phyloP scores from a whole-genome alignment of 495 filamentous ascomycete species.

The Articulospora tetracladia region DNA sequence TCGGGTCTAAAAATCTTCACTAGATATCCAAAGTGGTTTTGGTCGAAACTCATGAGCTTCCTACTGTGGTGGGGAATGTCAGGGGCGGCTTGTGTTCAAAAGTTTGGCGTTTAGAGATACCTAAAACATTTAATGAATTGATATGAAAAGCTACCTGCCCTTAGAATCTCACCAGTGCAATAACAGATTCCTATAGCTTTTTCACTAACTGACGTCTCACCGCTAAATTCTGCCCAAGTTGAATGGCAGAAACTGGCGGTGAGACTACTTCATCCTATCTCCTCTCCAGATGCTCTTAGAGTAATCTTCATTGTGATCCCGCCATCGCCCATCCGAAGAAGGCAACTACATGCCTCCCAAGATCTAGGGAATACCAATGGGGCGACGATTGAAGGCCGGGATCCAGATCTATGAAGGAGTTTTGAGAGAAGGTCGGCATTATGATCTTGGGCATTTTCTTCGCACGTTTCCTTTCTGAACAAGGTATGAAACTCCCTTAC shows the following conservation, averaged over 20 bases:
- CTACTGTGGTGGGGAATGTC: too few relatives aligned
- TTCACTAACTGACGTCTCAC: too few relatives aligned
- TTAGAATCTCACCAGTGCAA: too few relatives aligned
- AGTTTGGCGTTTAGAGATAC: neutral
- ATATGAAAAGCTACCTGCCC: neutral
- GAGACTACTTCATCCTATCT: too few relatives aligned
- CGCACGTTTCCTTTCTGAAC: slow-evolving; percentile 82
- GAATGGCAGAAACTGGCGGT: too few relatives aligned
- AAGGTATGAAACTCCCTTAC: slow-evolving; percentile 54
- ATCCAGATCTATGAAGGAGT: neutral
- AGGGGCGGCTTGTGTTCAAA: neutral
- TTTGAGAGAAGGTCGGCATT: neutral
- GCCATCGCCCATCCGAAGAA: too few relatives aligned
- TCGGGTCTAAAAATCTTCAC: neutral
- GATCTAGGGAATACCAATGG: neutral
- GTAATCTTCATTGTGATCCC: too few relatives aligned
- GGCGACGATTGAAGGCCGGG: neutral
- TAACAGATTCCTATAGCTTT: too few relatives aligned
- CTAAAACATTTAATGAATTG: neutral
- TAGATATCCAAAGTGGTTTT: too few relatives aligned
- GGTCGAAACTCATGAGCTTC: too few relatives aligned
- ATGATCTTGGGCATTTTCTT: slow-evolving; percentile 98
- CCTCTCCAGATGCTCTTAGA: too few relatives aligned
- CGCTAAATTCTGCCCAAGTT: too few relatives aligned
- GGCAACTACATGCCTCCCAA: neutral